These are phyloP conservation scores for Ascoidea tarda DNA, from an alignment of 805 yeast species.

Conservation along the genomic window DNA sequence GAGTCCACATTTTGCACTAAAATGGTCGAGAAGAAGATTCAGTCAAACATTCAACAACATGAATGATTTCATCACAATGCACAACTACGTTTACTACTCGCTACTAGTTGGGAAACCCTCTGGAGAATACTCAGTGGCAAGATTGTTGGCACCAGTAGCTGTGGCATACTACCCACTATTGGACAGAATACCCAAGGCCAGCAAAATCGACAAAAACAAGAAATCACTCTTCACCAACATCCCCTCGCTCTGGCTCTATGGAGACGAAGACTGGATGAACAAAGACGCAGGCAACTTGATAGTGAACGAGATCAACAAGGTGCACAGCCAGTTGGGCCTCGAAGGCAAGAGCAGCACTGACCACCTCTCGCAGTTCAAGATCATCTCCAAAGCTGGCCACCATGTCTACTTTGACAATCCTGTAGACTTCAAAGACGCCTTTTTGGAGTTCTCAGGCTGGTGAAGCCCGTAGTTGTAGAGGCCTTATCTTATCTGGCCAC, in stretches of 20 bases:
- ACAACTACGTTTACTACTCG: constrained; percentile 36
- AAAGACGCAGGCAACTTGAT: constrained; percentile 39
- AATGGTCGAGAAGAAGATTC: constrained; percentile 42
- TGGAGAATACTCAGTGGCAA: constrained; percentile 51
- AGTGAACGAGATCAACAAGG: constrained; percentile 19
- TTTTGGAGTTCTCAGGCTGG: constrained; percentile 1
- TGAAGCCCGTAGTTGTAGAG: too few species aligned
- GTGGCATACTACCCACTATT: constrained; percentile 40
- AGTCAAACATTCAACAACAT: constrained; percentile 13
- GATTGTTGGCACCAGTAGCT: constrained; percentile 46
- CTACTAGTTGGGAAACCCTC: constrained; percentile 41
- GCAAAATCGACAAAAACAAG: constrained; percentile 39
- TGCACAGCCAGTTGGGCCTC: constrained; percentile 11
- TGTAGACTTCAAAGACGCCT: constrained; percentile 30
- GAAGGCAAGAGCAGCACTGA: constrained; percentile 30
- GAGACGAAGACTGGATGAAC: constrained; percentile 64
- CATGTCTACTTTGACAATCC: constrained; percentile 66
- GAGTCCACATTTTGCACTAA: constrained; percentile 33
- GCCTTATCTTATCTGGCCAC: too few species aligned
- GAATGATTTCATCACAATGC: constrained; percentile 26
- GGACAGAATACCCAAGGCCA: constrained; percentile 51
- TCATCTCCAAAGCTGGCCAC: constrained; percentile 56
- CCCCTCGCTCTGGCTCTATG: constrained; percentile 48
- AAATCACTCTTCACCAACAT: constrained; percentile 23
- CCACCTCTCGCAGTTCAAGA: constrained; percentile 25